Conservation (phyloP, 208 protist genomes). For the Leishmania arabica region DNA sequence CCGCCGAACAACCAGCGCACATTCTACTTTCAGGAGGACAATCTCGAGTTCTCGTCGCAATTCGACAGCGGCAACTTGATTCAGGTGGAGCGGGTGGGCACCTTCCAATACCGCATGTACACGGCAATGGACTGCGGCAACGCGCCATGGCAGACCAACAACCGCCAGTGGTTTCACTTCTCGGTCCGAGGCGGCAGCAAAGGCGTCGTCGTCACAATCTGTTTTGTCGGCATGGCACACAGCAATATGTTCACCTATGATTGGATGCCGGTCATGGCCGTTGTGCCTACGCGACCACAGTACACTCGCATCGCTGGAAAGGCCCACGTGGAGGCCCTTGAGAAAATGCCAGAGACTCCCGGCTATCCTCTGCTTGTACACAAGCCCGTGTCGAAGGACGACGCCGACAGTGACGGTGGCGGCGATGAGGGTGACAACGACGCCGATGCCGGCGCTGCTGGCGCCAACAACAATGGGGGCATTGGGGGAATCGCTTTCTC, state of each 20-base stretch:
- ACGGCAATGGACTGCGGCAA: slow-evolving; percentile 88
- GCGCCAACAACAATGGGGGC: background rate
- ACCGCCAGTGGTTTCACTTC: slow-evolving; percentile 95
- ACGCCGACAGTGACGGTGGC: slow-evolving; percentile 31
- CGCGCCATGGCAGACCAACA: slow-evolving; percentile 78
- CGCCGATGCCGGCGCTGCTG: slow-evolving; percentile 10
- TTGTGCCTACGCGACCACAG: slow-evolving; percentile 54
- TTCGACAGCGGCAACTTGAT: slow-evolving; percentile 94
- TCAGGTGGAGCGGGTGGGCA: slow-evolving; percentile 76
- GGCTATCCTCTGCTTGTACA: slow-evolving; percentile 75
- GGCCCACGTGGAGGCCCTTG: slow-evolving; percentile 53
- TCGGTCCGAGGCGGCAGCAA: slow-evolving; percentile 74
- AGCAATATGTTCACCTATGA: slow-evolving; percentile 86
- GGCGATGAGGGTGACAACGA: slow-evolving; percentile 36
- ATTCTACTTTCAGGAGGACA: slow-evolving; percentile 87
- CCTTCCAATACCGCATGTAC: slow-evolving; percentile 78
- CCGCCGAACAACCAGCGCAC: slow-evolving; percentile 88
- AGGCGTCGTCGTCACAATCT: slow-evolving; percentile 59
- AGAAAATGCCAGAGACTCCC: slow-evolving; percentile 77
- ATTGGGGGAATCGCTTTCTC: slow-evolving; percentile 27
- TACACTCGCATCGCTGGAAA: slow-evolving; percentile 75
- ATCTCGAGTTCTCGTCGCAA: slow-evolving; percentile 84
- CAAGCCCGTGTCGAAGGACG: slow-evolving; percentile 21
- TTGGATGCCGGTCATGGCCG: slow-evolving; percentile 80
- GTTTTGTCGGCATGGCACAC: slow-evolving; percentile 85